phyloP scores from a whole-genome alignment of 805 yeast genomes.

The Wickerhamomyces canadensis region DNA sequence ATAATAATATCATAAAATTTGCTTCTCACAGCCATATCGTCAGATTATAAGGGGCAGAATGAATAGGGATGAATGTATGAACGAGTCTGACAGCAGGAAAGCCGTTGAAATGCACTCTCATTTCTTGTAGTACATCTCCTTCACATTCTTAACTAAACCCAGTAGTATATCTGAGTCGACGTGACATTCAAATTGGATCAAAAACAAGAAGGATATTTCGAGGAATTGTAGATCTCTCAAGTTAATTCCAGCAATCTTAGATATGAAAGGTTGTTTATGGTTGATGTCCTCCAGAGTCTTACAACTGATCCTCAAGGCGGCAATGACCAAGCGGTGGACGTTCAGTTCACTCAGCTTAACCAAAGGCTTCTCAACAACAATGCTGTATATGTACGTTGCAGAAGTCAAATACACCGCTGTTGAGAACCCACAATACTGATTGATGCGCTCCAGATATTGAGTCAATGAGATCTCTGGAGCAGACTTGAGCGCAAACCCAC shows the following conservation, averaged over 20 bases:
- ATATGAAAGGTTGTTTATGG: slow-evolving; percentile 37
- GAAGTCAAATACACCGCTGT: slow-evolving; percentile 25
- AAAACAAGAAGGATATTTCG: slow-evolving; percentile 45
- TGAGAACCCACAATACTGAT: slow-evolving; percentile 24
- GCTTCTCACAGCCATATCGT: background rate
- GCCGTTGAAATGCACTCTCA: too few relatives aligned
- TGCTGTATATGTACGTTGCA: slow-evolving; percentile 20
- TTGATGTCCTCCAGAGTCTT: slow-evolving; percentile 42
- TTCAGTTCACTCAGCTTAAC: slow-evolving; percentile 32
- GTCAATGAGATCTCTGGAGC: slow-evolving; percentile 21
- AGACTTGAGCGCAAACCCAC: slow-evolving; percentile 18
- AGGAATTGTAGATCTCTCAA: slow-evolving; percentile 38
- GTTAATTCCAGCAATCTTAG: slow-evolving; percentile 41
- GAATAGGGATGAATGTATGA: too few relatives aligned
- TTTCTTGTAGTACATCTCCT: slow-evolving; percentile 1
- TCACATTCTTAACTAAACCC: slow-evolving; percentile 1
- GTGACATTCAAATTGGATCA: slow-evolving; percentile 44
- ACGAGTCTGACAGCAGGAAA: too few relatives aligned
- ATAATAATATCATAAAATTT: background rate
- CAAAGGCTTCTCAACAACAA: slow-evolving; percentile 11
- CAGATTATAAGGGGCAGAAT: slow-evolving; percentile 3
- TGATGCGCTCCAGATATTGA: slow-evolving; percentile 24
- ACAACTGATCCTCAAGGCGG: slow-evolving; percentile 41
- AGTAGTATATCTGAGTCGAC: slow-evolving; percentile 31
- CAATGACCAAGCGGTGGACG: slow-evolving; percentile 39